Conservation (phyloP, 768 basidiomycete species). For the Kwoniella mangroviensis region DNA sequence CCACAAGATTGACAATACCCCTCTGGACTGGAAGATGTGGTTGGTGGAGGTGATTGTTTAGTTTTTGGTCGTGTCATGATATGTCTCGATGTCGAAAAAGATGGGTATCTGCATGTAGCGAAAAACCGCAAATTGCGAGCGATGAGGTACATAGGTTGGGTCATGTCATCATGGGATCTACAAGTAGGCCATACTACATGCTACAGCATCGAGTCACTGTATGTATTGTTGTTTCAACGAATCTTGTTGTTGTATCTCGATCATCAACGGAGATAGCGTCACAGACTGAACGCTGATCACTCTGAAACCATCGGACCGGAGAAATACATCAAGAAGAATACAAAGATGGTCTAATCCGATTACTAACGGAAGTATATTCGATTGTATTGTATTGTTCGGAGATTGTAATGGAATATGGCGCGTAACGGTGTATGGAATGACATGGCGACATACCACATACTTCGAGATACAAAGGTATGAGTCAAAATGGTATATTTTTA, state of each 20-base stretch:
- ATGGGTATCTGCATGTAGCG: background rate
- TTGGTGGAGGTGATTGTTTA: background rate
- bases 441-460: background rate
- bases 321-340: background rate
- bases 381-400: background rate
- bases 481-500: background rate
- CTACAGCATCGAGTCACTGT: too few species aligned
- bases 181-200: too few species aligned
- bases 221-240: too few species aligned
- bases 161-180: too few species aligned
- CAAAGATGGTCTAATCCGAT: background rate
- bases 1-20: conserved; percentile 27
- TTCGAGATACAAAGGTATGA: too few species aligned
- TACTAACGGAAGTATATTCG: background rate
- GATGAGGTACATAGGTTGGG: too few species aligned
- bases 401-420: background rate
- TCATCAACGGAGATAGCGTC: background rate
- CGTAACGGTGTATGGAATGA: background rate
- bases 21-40: background rate
- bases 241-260: background rate
- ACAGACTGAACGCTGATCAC: background rate
- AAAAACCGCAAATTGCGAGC: too few species aligned
- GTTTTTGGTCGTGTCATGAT: conserved; percentile 1
- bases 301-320: background rate
- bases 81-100: background rate